Evolutionary conservation across 345 rosid species (phyloP).

Genomic region (Tarenaya hassleriana): DNA sequence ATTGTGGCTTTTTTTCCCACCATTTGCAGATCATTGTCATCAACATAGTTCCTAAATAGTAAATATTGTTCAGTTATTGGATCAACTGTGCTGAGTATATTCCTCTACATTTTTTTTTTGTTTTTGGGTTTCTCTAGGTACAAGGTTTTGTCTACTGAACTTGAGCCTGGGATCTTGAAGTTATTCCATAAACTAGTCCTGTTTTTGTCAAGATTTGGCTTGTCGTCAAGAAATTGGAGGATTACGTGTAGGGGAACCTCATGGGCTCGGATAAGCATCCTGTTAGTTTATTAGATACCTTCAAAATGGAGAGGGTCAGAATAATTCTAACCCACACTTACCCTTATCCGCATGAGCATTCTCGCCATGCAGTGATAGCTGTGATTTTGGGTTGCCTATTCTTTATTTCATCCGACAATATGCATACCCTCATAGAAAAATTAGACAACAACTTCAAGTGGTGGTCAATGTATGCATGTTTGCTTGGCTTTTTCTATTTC

Average conservation of each 20-base stretch:
- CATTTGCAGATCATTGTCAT: neutral
- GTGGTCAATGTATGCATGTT: constrained; percentile 99
- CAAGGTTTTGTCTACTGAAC: constrained; percentile 16
- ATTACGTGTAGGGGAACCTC: neutral
- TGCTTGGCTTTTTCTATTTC: constrained; percentile 98
- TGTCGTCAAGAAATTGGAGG: constrained; percentile 18
- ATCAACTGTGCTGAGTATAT: constrained; percentile 11
- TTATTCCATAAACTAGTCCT: constrained; percentile 15
- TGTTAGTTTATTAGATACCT: constrained; percentile 43
- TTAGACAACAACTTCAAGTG: constrained; percentile 81
- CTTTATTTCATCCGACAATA: constrained; percentile 94
- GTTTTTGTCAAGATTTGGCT: constrained; percentile 19
- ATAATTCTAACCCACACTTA: constrained; percentile 73
- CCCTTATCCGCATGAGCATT: constrained; percentile 98
- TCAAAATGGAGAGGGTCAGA: constrained; percentile 86
- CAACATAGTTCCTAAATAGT: constrained; percentile 4
- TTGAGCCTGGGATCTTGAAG: constrained; percentile 14
- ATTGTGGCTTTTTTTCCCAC: constrained; percentile 1
- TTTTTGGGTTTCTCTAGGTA: constrained; percentile 13
- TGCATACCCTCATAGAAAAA: constrained; percentile 91
- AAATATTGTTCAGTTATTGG: constrained; percentile 18
- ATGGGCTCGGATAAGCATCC: constrained; percentile 56
- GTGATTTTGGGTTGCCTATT: constrained; percentile 88
- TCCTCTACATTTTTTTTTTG: neutral
- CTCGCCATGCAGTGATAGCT: constrained; percentile 94